A percentile compares a stretch with the other conserved stretches of the same genome.
These are phyloP conservation scores for Cryptococcus sp. DNA, from an alignment of 1,284 basidiomycete species.

Conservation along the genomic window DNA sequence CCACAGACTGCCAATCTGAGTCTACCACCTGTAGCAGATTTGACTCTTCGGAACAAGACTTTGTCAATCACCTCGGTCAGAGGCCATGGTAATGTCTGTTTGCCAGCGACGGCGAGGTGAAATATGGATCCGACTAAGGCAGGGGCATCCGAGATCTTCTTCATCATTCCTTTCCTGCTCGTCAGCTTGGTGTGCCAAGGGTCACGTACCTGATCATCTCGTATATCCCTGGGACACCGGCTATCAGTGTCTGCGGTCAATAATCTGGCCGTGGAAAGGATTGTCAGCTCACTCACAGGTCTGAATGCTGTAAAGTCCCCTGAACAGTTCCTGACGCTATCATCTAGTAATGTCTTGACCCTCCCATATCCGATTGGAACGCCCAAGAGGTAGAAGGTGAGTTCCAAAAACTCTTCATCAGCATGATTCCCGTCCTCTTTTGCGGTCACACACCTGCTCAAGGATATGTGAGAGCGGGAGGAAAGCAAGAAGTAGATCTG, in stretches of 20 bases:
- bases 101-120: slow-evolving; percentile 61
- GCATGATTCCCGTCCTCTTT: too few relatives aligned
- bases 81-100: slow-evolving; percentile 61
- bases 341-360: slow-evolving; percentile 87
- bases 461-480: slow-evolving; percentile 84
- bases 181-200: slow-evolving; percentile 47
- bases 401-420: slow-evolving; percentile 17
- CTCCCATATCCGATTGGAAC: slow-evolving; percentile 34
- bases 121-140: slow-evolving; percentile 49
- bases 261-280: background rate
- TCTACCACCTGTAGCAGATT: slow-evolving; percentile 76
- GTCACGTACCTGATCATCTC: slow-evolving; percentile 59
- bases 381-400: slow-evolving; percentile 17
- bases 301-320: slow-evolving; percentile 76
- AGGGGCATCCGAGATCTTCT: slow-evolving; percentile 56
- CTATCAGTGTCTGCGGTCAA: slow-evolving; percentile 57
- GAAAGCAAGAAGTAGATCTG: slow-evolving; percentile 76
- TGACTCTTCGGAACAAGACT: slow-evolving; percentile 64
- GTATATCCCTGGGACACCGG: slow-evolving; percentile 87
- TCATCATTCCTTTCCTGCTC: slow-evolving; percentile 83
- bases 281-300: slow-evolving; percentile 49
- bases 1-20: slow-evolving; percentile 59
- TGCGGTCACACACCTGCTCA: slow-evolving; percentile 49
- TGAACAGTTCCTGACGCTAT: slow-evolving; percentile 75
- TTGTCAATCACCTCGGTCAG: slow-evolving; percentile 64